Conservation (phyloP, 306 rosid genomes). For the Alnus rubra region DNA sequence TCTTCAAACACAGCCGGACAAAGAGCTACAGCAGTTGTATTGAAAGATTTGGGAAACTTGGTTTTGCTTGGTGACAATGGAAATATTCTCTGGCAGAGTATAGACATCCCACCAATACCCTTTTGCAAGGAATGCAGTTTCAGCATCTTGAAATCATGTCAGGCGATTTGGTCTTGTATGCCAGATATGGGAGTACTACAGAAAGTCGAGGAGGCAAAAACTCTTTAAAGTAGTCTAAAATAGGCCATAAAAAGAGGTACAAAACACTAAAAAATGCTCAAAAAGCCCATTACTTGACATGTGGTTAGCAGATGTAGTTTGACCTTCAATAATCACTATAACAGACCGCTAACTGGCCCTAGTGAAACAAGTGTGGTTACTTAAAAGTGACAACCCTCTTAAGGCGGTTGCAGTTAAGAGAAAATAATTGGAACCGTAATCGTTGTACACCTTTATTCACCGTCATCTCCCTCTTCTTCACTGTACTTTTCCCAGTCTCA, state of each 20-base stretch:
- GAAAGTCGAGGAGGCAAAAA: background rate
- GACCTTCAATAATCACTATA: too few species aligned
- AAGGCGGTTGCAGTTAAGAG: too few species aligned
- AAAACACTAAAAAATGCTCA: too few species aligned
- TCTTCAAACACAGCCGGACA: slow-evolving; percentile 32
- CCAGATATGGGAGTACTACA: slow-evolving; percentile 32
- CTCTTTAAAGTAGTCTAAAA: too few species aligned
- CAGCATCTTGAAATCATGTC: slow-evolving; percentile 33
- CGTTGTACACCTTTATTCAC: background rate
- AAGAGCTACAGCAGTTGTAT: slow-evolving; percentile 30
- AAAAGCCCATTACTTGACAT: too few species aligned
- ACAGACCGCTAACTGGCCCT: too few species aligned
- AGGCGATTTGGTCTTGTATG: slow-evolving; percentile 34
- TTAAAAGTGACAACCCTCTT: too few species aligned
- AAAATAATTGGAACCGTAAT: too few species aligned
- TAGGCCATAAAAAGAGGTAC: too few species aligned
- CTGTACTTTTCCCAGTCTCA: slow-evolving; percentile 13
- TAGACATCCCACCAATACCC: slow-evolving; percentile 41
- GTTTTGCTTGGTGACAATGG: slow-evolving; percentile 31
- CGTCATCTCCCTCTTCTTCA: slow-evolving; percentile 18
- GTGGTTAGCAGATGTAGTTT: too few species aligned
- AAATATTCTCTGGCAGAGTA: slow-evolving; percentile 45
- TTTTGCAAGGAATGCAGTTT: slow-evolving; percentile 40
- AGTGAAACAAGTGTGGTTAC: too few species aligned
- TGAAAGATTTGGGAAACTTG: slow-evolving; percentile 39